Evolutionary conservation across 768 basidiomycete genomes (phyloP), one percentile per base, ranked within the genome.

Genomic region (Rhizopogon rudus): DNA sequence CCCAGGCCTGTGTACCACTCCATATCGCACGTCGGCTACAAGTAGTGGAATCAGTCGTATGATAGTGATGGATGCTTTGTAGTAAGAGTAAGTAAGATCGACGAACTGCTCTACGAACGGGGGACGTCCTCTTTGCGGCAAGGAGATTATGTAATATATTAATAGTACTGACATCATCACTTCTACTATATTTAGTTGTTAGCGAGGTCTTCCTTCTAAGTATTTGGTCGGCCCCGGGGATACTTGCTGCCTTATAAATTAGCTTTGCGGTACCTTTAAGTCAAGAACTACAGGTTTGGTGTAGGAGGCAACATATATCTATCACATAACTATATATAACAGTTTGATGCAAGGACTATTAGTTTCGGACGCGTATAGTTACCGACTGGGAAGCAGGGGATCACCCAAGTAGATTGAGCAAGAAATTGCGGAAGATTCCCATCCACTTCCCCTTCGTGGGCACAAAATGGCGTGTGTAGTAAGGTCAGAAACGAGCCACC

Each of bases 1-100:
- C 61, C 56, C 20, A 93, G 89, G 61, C 92, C 79, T 5, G 87
- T 83, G 67, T 97, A 98, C 95, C 96, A 98, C 87, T 3, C 96
- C 96, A 63, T 93, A 97, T 25, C 22, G 82, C 64, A 94, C 79
- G 67, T 98, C 98, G 3, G 96, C 93, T 90, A 64, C 39, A 33
- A 20, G 4, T 9, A 33, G 13, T 52, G 12, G 29, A 16, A 17
- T 55, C 22, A 52, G 49, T 33, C 31, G 29, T 40, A 12, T 13
- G 16, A 16, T 16, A 43, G 40, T n/a, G 31, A 20, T 16, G 8
- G 12, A 44, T 54, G 29, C 6, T 20, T 20, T 20, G 20, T 53
- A 4, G 20, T 17, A 25, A 25, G 25, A 25, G 25, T 25, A 25
- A 25, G 25, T 25, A 25, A 25, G 25, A 25, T 25, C 70, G 61